Evolutionary conservation across 2,329 filamentous ascomycete genomes (phyloP), one percentile per base, ranked within the genome.

Genomic region (Venturia effusa): DNA sequence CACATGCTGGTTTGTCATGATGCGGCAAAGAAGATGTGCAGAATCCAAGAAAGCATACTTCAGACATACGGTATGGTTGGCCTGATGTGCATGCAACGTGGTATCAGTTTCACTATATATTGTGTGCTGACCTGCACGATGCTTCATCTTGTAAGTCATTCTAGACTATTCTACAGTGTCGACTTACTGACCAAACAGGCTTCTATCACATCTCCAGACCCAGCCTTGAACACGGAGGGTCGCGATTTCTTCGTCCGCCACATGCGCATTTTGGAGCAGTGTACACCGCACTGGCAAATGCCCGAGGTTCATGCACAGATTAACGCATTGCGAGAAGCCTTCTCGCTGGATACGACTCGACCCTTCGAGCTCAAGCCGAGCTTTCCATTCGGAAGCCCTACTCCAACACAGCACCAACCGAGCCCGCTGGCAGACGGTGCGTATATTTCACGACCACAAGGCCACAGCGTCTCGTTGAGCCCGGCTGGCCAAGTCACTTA

Each of bases 41-140:
- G 89, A 66, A 76, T 97, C 6, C 92, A 97, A 71, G 93, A 97
- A 75, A 88, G 88, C 1, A 85, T 96, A 41, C 72, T 96, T 65
- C 83, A 88, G 63, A 83, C 84, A 0, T 96, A 87, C 73, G 90
- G 92, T 2, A 78, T 96, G 66, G 84, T 84, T 19, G 93, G 92
- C 0, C 80, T 97, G 19, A 82, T 94, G 69, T 95, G 88, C 76
- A 97, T 97, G 93, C 88, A 93, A 71, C 84, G 93, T 68, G 93
- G 93, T 45, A 92, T 96, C 73, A 96, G 92, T 75, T 97, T 96
- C 71, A 91, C 90, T 6, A 91, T 97, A n/a, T 97, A 97, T 71
- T 86, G 88, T 64, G 86, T 96, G 32, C 78, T 97, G 57, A 94
- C 91, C 0, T 96, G 92, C 78, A 92, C 93, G 30, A 92, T 97